phyloP scores from a whole-genome alignment of 768 basidiomycete genomes.

The Arthromyces matolae region DNA sequence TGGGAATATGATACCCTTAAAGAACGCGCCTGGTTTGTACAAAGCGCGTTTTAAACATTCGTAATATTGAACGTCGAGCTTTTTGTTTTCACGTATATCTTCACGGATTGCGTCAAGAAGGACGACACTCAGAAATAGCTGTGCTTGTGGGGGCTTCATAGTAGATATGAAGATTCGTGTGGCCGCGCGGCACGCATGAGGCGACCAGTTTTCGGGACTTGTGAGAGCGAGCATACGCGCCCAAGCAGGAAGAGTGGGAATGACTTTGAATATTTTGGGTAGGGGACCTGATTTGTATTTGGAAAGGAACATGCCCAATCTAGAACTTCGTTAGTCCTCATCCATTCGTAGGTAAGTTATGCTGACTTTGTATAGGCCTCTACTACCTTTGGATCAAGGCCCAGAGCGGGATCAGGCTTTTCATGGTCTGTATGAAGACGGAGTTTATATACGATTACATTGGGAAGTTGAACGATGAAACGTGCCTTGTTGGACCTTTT shows the following conservation, averaged over 20 bases:
- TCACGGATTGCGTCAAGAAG: conserved; percentile 85
- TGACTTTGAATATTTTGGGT: conserved; percentile 97
- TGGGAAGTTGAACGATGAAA: not conserved
- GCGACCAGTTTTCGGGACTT: conserved; percentile 89
- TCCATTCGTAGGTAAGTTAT: not conserved
- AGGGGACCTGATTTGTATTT: conserved; percentile 92
- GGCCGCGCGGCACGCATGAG: conserved; percentile 91
- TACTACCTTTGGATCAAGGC: conserved; percentile 88
- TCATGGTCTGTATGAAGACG: conserved; percentile 40
- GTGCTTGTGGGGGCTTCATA: conserved; percentile 93
- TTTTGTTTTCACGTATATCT: conserved; percentile 83
- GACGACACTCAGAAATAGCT: conserved; percentile 89
- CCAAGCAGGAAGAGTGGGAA: conserved; percentile 94
- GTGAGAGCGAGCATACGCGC: conserved; percentile 93
- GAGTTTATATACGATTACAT: not conserved
- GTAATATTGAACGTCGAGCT: conserved; percentile 90
- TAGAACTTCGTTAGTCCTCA: conserved; percentile 27
- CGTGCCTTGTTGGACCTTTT: conserved; percentile 58
- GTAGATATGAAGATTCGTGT: conserved; percentile 95
- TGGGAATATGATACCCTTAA: conserved; percentile 97
- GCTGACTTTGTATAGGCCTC: conserved; percentile 90
- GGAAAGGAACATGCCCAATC: conserved; percentile 80
- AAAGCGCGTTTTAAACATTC: conserved; percentile 88
- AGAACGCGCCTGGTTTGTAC: conserved; percentile 97
- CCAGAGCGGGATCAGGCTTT: conserved; percentile 76